Conservation (phyloP, 2,329 filamentous ascomycete genomes). For the Aspergillus ruber region DNA sequence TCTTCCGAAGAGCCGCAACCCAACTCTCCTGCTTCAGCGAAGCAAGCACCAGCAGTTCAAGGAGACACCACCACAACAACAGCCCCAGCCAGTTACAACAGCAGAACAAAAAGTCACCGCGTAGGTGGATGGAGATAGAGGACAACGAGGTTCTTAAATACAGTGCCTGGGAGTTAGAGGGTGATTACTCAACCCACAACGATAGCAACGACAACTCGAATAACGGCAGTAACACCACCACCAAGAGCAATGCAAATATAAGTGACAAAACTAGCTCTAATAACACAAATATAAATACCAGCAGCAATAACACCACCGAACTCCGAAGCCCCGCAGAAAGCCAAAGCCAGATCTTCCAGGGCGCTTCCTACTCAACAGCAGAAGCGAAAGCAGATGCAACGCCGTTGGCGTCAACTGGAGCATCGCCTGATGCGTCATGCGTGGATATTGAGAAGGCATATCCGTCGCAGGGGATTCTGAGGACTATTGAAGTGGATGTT, state of each 20-base stretch:
- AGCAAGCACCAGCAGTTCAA: background rate
- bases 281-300: background rate
- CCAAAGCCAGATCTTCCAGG: conserved; percentile 6
- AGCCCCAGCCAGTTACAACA: background rate
- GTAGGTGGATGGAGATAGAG: background rate
- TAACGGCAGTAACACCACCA: no score
- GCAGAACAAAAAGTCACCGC: background rate
- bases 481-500: conserved; percentile 18
- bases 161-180: background rate
- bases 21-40: conserved; percentile 3
- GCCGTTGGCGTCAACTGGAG: background rate
- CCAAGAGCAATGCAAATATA: no score
- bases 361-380: conserved; percentile 7
- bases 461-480: conserved; percentile 11
- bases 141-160: background rate
- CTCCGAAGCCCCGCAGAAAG: conserved; percentile 5
- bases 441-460: background rate
- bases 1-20: conserved; percentile 12
- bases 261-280: no score
- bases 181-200: no score
- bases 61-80: background rate
- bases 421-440: background rate
- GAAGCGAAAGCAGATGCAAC: conserved; percentile 6
- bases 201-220: no score
- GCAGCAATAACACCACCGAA: background rate